Base-by-base conservation (phyloP, 345 rosid genomes). In the Populus tremula region DNA sequence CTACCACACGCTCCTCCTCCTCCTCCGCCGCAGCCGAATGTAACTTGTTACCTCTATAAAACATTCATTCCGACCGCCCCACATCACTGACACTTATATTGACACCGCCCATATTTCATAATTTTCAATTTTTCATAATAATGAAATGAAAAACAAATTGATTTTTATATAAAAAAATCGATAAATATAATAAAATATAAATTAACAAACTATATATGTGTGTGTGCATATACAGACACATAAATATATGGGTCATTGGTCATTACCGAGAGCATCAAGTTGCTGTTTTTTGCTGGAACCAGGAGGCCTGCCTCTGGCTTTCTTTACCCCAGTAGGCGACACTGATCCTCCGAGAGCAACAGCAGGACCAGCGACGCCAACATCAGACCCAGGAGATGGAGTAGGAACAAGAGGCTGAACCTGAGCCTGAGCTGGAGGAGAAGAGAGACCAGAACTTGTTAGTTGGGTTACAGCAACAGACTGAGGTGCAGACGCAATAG, bases 251-350 rank as follows among this genome's bases (percentile, higher is more conserved):
- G 23, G 14, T 59, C 63, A 35, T 16, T 29, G 12, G 25, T 23
- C 49, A 2, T 77, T 85, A 94, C 97, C 98, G 64, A 89, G 72
- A 67, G 91, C 88, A 67, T 88, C 83, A 70, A 82, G 71, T 59
- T 70, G 87, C 66, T 79, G 90, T 82, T 90, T 91, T 82, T 87
- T 94, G 80, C 79, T 67, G n/a, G 97, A 91, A 43, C 98, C 97
- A 70, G 87, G 97, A 33, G 98, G 98, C 78, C 98, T 88, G 43
- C 98, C 98, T 82, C 94, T 86, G 56, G 84, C 77, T 69, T 93
- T 94, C 89, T 90, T 89, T 67, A 71, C 63, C 11, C 92, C 84
- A 76, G 86, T 79, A 25, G 87, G 80, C 13, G 91, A 85, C 8
- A 62, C 70, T 7, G 88, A 67, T 61, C 77, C 87, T 33, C 82